Base-by-base conservation (phyloP, 768 basidiomycete genomes). In the Serendipita sp. region DNA sequence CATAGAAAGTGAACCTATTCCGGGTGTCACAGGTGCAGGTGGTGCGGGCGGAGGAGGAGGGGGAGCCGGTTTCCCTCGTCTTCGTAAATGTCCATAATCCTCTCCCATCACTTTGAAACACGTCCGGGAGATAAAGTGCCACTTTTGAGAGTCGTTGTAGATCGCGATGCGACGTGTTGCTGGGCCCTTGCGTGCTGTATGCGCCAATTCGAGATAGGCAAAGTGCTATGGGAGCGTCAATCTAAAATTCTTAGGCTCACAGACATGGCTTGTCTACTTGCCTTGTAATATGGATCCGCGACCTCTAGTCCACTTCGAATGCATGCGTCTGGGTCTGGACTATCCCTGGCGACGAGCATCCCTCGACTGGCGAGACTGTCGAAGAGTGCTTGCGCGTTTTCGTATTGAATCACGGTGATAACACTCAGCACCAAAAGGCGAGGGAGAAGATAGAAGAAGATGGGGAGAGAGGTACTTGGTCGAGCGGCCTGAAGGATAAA, bases 51-150 rank as follows among this genome's bases (percentile, higher is more conserved):
- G 41, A 36, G 75, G 32, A 36, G 46, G 69, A 0, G 72, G 16
- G 1, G 51, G 66, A 8, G 68, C 70, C 3, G 77, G 76, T 18
- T 76, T 74, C 0, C 89, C 89, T n/a, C 81, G 76, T 0, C 81
- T 78, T 2, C 86, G 74, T 56, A 90, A 75, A 0, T 77, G 74
- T 68, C 86, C 86, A 67, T 89, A 89, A 71, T 91, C 87, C 0
- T 75, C 70, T 7, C 86, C 88, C 1, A 91, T 76, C 4, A 80
- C 70, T 8, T 86, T 70, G 1, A 91, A 76, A 5, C 80, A 76
- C 64, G 84, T 82, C 3, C 86, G 79, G 5, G 76, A 76, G 36
- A 89, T 74, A 1, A 77, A 77, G 18, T 75, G 76, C 89, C 89
- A 91, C 7, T 88, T 73, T 63, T 75, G 82, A 0, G 83, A 84